A percentile compares a stretch with the other conserved stretches of the same genome.
These are phyloP conservation scores for Aspergillus ibericus DNA, from an alignment of 2,329 filamentous ascomycete species.

Conservation along the genomic window DNA sequence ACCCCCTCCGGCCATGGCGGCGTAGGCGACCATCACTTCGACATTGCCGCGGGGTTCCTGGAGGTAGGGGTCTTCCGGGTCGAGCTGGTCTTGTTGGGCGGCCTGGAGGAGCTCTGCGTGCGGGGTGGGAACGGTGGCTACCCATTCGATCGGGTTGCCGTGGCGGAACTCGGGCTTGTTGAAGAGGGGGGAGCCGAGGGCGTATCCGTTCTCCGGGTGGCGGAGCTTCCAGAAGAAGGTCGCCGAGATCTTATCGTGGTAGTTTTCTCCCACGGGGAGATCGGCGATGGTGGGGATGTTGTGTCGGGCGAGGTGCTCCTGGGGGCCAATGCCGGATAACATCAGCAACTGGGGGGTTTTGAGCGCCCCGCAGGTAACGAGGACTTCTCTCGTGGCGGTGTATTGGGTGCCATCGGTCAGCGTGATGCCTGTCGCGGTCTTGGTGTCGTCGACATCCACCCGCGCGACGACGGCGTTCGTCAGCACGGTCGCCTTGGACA, in stretches of 20 bases:
- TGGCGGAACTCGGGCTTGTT: not conserved
- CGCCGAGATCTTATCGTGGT: not conserved
- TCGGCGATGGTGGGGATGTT: not conserved
- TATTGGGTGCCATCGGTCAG: not conserved
- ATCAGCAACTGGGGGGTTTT: not conserved
- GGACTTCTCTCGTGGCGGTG: not conserved
- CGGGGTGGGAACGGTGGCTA: not conserved
- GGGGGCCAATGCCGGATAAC: not conserved
- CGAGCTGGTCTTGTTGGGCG: not conserved
- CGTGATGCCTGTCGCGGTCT: not conserved
- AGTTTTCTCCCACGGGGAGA: not conserved
- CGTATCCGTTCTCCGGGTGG: not conserved
- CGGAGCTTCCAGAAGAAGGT: not conserved
- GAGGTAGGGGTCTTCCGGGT: not conserved
- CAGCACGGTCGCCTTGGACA: not conserved
- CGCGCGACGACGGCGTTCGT: not conserved
- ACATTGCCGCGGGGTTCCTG: slow-evolving; percentile 1
- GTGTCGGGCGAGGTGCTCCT: not conserved
- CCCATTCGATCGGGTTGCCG: not conserved
- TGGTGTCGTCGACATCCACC: not conserved
- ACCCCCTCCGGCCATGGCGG: slow-evolving; percentile 12
- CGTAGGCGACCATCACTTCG: slow-evolving; percentile 9
- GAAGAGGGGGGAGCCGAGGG: not conserved
- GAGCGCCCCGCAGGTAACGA: not conserved
- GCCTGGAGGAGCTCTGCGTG: not conserved